Evolutionary conservation across 78 protist species (phyloP), one percentile per base, ranked within the genome.

Genomic region (Dictyostelium capitatum): DNA sequence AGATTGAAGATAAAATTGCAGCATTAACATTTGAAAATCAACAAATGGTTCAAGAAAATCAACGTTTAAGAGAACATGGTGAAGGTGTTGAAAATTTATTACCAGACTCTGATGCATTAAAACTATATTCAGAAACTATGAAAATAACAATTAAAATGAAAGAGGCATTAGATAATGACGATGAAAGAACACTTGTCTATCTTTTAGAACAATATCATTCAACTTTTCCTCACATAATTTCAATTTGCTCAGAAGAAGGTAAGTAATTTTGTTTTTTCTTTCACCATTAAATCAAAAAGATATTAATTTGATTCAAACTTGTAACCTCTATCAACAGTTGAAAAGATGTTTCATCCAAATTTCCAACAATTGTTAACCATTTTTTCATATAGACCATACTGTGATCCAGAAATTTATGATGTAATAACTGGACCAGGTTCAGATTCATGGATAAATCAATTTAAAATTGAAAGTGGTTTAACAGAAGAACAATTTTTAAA

Each of bases 21-120:
- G 57, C 92, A 23, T 37, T 85, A 25, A 74, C 92, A 20, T 74
- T 85, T 74, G 92, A 85, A 75, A 85, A 85, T 75, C 83, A 75
- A 28, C 70, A 85, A 75, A 23, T 85, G 15, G 65, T 74, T 25
- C 56, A 72, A 75, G 92, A 85, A 37, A 85, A 85, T 85, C 83
- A 85, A 62, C 48, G 83, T 19, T 57, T 85, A 28, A 73, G 75
- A 73, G 82, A 85, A 65, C 23, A 73, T 59, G 92, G 92, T 25
- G 43, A 37, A 37, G 92, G 92, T 17, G 92, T 75, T 59, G 92
- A 85, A 19, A 53, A 64, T 17, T 74, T 85, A 83, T 74, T 73
- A 85, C 82, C 82, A 25, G 92, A 78, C 10, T 78, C 92, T 23
- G 92, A 85, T 10, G 30, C 75, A 10, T 43, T 75, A 48, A 30